Conservation (phyloP, 208 protist genomes). For the Wallacemonas sp. region DNA sequence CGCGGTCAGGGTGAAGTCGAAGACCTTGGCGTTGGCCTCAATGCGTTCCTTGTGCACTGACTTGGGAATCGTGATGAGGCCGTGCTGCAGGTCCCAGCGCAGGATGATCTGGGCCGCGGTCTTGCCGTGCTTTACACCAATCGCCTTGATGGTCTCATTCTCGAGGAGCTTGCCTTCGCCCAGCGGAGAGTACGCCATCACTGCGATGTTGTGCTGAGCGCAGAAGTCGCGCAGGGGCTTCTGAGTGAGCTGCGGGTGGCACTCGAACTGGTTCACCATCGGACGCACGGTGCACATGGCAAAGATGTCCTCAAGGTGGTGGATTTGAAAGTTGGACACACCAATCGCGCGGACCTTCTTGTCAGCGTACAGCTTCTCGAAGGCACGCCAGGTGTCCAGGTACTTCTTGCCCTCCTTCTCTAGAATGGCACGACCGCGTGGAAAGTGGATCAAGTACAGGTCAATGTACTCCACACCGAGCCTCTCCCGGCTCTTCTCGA, state of each 20-base stretch:
- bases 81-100: constrained; percentile 58
- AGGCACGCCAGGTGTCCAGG: constrained; percentile 61
- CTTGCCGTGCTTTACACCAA: constrained; percentile 40
- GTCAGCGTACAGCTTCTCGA: constrained; percentile 63
- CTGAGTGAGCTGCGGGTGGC: constrained; percentile 79
- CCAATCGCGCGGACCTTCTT: constrained; percentile 86
- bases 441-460: constrained; percentile 97
- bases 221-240: constrained; percentile 63
- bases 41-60: constrained; percentile 72
- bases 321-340: constrained; percentile 85
- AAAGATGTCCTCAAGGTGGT: constrained; percentile 61
- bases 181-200: constrained; percentile 74
- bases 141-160: constrained; percentile 27
- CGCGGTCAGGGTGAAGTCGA: constrained; percentile 49
- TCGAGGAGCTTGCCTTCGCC: constrained; percentile 43
- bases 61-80: constrained; percentile 85
- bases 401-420: constrained; percentile 27
- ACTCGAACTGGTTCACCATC: constrained; percentile 92
- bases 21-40: constrained; percentile 68
- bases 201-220: constrained; percentile 51
- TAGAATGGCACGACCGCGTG: constrained; percentile 36
- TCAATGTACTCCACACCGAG: constrained; percentile 95
- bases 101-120: constrained; percentile 64
- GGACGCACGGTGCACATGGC: constrained; percentile 63
- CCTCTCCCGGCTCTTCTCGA: constrained; percentile 67